Percentiles rank a stretch among this genome's conserved stretches.
Conservation (phyloP, 805 yeast species). For the Jamesozyma gamospora region DNA sequence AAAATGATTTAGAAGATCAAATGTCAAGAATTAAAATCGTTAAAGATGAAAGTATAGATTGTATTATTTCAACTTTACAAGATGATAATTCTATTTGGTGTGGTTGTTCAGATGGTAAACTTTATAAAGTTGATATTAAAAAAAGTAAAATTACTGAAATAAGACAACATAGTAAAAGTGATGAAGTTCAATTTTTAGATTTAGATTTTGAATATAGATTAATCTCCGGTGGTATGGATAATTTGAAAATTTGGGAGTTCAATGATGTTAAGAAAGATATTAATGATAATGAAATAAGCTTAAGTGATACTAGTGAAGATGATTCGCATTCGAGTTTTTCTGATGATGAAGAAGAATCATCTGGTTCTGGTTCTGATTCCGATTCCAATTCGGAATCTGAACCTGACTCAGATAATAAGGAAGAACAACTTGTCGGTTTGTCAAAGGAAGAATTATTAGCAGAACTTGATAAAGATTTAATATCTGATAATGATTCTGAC, state of each 20-base stretch:
- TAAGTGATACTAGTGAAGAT: constrained; percentile 3
- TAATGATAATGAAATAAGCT: constrained; percentile 4
- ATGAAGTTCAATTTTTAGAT: constrained; percentile 70
- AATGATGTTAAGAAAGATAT: constrained; percentile 18
- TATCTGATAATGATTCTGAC: constrained; percentile 7
- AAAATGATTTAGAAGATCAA: constrained; percentile 67
- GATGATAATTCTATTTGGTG: constrained; percentile 55
- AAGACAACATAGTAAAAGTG: constrained; percentile 55
- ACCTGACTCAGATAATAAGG: constrained; percentile 1
- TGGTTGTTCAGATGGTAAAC: constrained; percentile 68
- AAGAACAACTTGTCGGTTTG: constrained; percentile 15
- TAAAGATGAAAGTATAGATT: constrained; percentile 64
- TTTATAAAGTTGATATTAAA: constrained; percentile 57
- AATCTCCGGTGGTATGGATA: constrained; percentile 76
- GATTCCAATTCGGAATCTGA: not conserved
- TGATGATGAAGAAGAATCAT: constrained; percentile 11
- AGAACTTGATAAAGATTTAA: constrained; percentile 24
- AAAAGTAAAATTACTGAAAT: constrained; percentile 54
- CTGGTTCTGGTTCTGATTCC: constrained; percentile 1
- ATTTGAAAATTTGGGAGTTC: constrained; percentile 64
- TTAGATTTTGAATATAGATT: constrained; percentile 73
- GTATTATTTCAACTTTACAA: constrained; percentile 42
- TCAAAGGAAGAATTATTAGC: constrained; percentile 26
- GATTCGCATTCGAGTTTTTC: constrained; percentile 14
- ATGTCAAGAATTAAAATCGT: constrained; percentile 61